A percentile compares a stretch with the other conserved stretches of the same genome.
Conservation (phyloP, 768 basidiomycete genomes). For the Amanita fuliginea region DNA sequence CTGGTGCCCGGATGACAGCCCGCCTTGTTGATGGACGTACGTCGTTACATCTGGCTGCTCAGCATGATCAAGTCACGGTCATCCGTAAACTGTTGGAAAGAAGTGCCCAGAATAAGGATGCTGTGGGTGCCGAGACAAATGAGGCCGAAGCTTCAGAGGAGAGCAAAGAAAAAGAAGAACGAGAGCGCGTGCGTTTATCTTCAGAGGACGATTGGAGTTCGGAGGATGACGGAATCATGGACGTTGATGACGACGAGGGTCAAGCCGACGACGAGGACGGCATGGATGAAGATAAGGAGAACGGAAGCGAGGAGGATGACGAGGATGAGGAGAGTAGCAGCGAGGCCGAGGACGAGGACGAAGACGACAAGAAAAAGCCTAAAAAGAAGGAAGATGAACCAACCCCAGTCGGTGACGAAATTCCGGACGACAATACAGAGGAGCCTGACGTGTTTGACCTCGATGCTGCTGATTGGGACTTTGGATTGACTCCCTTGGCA, state of each 20-base stretch:
- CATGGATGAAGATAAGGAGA: slow-evolving; percentile 16
- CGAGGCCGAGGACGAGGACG: slow-evolving; percentile 4
- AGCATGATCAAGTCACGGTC: slow-evolving; percentile 28
- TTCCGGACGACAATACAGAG: slow-evolving; percentile 38
- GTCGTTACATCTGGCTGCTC: slow-evolving; percentile 45
- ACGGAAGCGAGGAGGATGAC: slow-evolving; percentile 14
- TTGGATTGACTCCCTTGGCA: slow-evolving; percentile 37
- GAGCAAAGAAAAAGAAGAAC: slow-evolving; percentile 12
- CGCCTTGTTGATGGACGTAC: slow-evolving; percentile 47
- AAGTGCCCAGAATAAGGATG: slow-evolving; percentile 29
- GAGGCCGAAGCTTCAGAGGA: slow-evolving; percentile 17
- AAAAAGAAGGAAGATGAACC: slow-evolving; percentile 10
- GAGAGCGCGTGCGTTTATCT: slow-evolving; percentile 18
- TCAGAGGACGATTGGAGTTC: slow-evolving; percentile 45
- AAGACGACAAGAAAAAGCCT: slow-evolving; percentile 8
- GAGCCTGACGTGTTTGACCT: slow-evolving; percentile 46
- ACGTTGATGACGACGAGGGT: slow-evolving; percentile 20
- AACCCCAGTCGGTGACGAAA: slow-evolving; percentile 18
- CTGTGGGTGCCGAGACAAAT: slow-evolving; percentile 12
- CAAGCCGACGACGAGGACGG: slow-evolving; percentile 16
- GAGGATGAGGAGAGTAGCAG: too few species aligned
- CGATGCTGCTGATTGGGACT: slow-evolving; percentile 48
- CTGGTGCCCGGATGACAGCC: slow-evolving; percentile 43
- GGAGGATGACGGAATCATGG: slow-evolving; percentile 26
- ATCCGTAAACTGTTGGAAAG: slow-evolving; percentile 40